A percentile compares a stretch with the other conserved stretches of the same genome.
Evolutionary conservation across 2,329 filamentous ascomycete genomes (phyloP).

Genomic region (Ophiostoma himal-ulmi): DNA sequence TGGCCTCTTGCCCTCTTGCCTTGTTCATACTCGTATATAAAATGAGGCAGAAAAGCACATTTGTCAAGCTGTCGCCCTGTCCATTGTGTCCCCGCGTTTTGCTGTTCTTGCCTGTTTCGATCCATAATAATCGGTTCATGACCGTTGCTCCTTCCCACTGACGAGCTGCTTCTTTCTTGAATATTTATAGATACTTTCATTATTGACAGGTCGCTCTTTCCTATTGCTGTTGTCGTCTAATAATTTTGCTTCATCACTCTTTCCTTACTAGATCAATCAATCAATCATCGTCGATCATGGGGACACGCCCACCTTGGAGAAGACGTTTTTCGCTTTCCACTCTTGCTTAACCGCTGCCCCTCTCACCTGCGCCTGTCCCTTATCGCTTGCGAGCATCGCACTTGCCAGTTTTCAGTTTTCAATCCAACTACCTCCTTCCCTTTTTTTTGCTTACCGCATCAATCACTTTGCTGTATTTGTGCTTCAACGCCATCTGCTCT

Average conservation of each 20-base stretch:
- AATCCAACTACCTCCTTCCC: not conserved
- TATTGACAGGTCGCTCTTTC: not conserved
- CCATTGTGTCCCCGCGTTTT: not conserved
- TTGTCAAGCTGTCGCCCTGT: not conserved
- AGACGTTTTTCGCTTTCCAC: slow-evolving; percentile 1
- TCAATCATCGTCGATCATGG: slow-evolving; percentile 2
- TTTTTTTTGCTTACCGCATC: not conserved
- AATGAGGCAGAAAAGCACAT: not conserved
- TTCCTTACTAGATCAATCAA: not conserved
- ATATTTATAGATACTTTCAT: not conserved
- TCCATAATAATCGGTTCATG: not conserved
- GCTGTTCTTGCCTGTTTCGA: not conserved
- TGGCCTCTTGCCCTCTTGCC: not conserved
- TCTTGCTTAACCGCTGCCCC: slow-evolving; percentile 8
- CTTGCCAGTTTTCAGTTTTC: slow-evolving; percentile 3
- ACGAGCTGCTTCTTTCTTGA: not conserved
- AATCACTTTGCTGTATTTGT: not conserved
- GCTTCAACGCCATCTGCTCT: not conserved
- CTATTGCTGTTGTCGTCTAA: not conserved
- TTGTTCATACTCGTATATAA: not conserved
- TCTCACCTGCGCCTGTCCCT: not conserved
- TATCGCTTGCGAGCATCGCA: not conserved
- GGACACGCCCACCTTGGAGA: not conserved
- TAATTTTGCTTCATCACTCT: not conserved
- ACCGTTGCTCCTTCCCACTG: not conserved